Evolutionary conservation across 2,329 filamentous ascomycete species (phyloP).

Genomic region (Alternaria consortialis): DNA sequence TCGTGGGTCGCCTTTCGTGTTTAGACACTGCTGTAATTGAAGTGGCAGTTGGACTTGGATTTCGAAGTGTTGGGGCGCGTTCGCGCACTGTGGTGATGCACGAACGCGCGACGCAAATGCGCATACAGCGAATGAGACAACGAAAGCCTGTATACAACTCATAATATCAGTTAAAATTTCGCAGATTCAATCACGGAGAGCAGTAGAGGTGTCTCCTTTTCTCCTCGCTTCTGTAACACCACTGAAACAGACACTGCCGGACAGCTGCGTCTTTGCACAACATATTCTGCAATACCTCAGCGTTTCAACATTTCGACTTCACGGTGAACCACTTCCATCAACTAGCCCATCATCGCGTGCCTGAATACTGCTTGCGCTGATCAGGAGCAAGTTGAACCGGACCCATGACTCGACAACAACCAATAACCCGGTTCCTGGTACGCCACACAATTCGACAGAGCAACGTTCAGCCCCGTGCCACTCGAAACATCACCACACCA

Average conservation of each 20-base stretch:
- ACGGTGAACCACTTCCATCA: background rate
- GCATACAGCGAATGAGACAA: conserved; percentile 15
- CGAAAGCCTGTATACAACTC: conserved; percentile 13
- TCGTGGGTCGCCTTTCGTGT: background rate
- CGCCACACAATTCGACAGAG: background rate
- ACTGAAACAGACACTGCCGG: conserved; percentile 24
- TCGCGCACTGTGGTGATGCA: conserved; percentile 19
- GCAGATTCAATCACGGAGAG: conserved; percentile 3
- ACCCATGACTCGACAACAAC: background rate
- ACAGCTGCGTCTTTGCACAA: background rate
- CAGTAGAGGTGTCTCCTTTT: conserved; percentile 14
- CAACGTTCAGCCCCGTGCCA: conserved; percentile 10
- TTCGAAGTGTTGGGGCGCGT: conserved; percentile 18
- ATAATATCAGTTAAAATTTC: conserved; percentile 16
- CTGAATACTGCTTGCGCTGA: background rate
- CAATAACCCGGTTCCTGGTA: background rate
- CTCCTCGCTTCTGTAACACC: conserved; percentile 28
- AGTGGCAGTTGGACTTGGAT: conserved; percentile 19
- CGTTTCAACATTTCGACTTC: background rate
- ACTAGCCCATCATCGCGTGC: background rate
- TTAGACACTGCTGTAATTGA: conserved; percentile 14
- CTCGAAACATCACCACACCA: conserved; percentile 9
- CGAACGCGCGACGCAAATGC: conserved; percentile 2
- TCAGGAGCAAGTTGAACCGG: background rate
- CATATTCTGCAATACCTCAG: background rate